Percentiles rank a stretch among this genome's conserved stretches.
phyloP scores from a whole-genome alignment of 306 rosid genomes.

The Cucurbita argyrosperma region DNA sequence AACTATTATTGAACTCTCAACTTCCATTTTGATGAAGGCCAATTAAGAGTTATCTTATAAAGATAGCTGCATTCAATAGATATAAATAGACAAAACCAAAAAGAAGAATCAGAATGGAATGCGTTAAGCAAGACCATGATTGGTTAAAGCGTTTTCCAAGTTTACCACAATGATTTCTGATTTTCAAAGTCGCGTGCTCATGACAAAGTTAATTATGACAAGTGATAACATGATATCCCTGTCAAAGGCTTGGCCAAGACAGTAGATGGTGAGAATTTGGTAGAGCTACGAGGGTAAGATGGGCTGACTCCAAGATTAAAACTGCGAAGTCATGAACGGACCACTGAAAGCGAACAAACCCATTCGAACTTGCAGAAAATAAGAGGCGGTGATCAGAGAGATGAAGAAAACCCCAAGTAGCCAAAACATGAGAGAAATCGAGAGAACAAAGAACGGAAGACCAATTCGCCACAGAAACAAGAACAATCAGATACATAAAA shows the following conservation, averaged over 20 bases:
- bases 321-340: not conserved
- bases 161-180: not conserved
- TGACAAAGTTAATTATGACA: not conserved
- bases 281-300: not conserved
- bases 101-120: not conserved
- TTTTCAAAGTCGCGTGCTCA: not conserved
- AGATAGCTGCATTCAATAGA: not conserved
- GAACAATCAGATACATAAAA: not conserved
- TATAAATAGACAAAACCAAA: not conserved
- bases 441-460: not conserved
- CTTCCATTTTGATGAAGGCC: not conserved
- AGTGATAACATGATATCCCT: not conserved
- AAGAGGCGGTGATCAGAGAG: not conserved
- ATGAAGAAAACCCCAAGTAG: not conserved
- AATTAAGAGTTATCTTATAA: not conserved
- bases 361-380: not conserved
- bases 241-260: not conserved
- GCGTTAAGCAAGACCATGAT: not conserved
- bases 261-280: not conserved
- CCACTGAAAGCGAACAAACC: not conserved
- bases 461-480: not conserved
- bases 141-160: not conserved
- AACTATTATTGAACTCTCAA: not conserved
- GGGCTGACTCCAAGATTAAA: not conserved
- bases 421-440: not conserved